phyloP scores from a whole-genome alignment of 1,284 basidiomycete species.

The Moniliophthora roreri region DNA sequence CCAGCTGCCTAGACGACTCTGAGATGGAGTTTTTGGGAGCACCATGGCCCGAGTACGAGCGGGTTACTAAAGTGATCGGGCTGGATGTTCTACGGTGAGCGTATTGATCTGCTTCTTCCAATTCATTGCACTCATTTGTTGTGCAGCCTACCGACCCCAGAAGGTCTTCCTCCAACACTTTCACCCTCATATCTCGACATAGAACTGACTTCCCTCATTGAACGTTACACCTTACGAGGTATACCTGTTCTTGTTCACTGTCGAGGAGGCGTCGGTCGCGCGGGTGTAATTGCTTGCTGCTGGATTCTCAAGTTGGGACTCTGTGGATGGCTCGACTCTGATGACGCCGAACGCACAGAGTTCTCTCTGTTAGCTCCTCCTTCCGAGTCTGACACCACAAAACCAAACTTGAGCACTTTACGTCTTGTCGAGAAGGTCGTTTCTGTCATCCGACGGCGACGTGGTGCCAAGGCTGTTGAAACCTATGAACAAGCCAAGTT shows the following conservation, averaged over 20 bases:
- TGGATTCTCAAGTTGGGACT: conserved; percentile 95
- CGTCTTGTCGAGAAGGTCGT: conserved; percentile 76
- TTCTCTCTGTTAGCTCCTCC: background rate
- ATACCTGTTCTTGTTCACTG: conserved; percentile 86
- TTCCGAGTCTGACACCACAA: background rate
- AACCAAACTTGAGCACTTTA: conserved; percentile 43
- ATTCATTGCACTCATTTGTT: conserved; percentile 7
- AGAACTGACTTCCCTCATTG: conserved; percentile 71
- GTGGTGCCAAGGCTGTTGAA: conserved; percentile 88
- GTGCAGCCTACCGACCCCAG: conserved; percentile 83
- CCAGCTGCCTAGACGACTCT: conserved; percentile 82
- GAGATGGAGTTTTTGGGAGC: conserved; percentile 85
- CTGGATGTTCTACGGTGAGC: conserved; percentile 71
- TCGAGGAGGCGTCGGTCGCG: conserved; percentile 92
- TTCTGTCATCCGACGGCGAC: conserved; percentile 66
- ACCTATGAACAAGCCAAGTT: conserved; percentile 91
- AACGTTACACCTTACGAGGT: conserved; percentile 76
- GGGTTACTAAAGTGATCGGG: conserved; percentile 61
- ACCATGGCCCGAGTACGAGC: conserved; percentile 78
- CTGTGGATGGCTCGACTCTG: conserved; percentile 60
- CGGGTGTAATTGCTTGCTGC: conserved; percentile 89
- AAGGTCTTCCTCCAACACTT: conserved; percentile 79
- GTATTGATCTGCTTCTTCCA: background rate
- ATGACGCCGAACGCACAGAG: background rate
- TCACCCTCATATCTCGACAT: conserved; percentile 65